Percentiles rank a stretch among this genome's conserved stretches.
phyloP scores from a whole-genome alignment of 176 grass and related monocot genomes.

The Zoysia japonica region DNA sequence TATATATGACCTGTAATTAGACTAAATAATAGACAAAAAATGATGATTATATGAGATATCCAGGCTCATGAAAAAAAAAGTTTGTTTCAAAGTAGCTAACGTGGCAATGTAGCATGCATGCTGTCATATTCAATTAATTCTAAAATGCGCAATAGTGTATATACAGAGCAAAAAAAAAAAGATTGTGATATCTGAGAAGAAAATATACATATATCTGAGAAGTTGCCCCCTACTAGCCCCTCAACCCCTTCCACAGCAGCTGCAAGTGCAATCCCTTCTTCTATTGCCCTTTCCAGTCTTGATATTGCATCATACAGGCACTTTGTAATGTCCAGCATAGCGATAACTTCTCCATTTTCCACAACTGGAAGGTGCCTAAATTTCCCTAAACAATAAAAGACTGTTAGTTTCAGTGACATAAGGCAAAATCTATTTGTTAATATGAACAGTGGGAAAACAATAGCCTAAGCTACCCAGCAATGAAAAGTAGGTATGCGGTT shows the following conservation, averaged over 20 bases:
- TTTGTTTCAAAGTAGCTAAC: not conserved
- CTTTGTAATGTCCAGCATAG: slow-evolving; percentile 93
- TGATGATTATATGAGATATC: not conserved
- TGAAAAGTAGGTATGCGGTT: not conserved
- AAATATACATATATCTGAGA: slow-evolving; percentile 46
- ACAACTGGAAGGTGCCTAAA: slow-evolving; percentile 99
- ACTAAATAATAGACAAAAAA: no score
- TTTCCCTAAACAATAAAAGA: slow-evolving; percentile 66
- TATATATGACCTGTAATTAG: not conserved
- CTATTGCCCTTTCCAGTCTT: slow-evolving; percentile 87
- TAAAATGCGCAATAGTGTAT: slow-evolving; percentile 12
- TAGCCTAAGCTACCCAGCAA: slow-evolving; percentile 2
- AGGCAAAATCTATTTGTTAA: slow-evolving; percentile 20
- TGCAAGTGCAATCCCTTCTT: slow-evolving; percentile 76
- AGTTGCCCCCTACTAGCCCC: slow-evolving; percentile 55
- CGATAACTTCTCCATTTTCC: slow-evolving; percentile 95
- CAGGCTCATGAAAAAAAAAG: not conserved
- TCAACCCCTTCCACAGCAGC: slow-evolving; percentile 91
- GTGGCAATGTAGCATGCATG: not conserved
- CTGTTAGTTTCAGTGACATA: slow-evolving; percentile 3
- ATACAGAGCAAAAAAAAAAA: not conserved
- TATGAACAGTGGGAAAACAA: slow-evolving; percentile 25
- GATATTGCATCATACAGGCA: slow-evolving; percentile 99
- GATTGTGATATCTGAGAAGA: slow-evolving; percentile 16
- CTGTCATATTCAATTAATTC: slow-evolving; percentile 18